Percentiles rank a stretch among this genome's conserved stretches.
These are phyloP conservation scores for Sergeia podlipaevii DNA, from an alignment of 208 protist genomes.

Conservation along the genomic window DNA sequence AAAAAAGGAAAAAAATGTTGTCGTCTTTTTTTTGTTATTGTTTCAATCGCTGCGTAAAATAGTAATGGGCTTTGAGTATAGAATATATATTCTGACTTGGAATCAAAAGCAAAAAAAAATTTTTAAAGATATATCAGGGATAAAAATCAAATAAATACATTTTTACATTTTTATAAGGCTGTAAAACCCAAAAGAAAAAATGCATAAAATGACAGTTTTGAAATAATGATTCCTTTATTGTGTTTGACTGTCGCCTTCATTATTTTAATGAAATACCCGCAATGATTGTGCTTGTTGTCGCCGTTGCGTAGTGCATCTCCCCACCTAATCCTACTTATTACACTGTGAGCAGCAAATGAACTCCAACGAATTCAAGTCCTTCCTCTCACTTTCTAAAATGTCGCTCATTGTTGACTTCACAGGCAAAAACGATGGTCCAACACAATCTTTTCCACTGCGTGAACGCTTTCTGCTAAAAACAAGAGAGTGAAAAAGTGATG, in stretches of 20 bases:
- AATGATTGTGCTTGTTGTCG: neutral
- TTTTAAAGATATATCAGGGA: neutral
- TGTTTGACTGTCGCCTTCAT: neutral
- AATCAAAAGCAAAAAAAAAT: too few relatives aligned
- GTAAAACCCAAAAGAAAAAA: slow-evolving; percentile 5
- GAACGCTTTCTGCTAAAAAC: slow-evolving; percentile 1
- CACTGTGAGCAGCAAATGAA: neutral
- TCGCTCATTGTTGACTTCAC: slow-evolving; percentile 8
- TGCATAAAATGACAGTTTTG: neutral
- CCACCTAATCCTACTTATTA: neutral
- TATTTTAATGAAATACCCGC: neutral
- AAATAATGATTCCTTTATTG: neutral
- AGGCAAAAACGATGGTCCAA: slow-evolving; percentile 12
- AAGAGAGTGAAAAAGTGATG: neutral
- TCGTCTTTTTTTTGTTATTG: neutral
- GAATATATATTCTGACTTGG: too few relatives aligned
- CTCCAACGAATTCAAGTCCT: slow-evolving; percentile 1
- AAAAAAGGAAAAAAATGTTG: neutral
- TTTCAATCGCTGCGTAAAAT: too few relatives aligned
- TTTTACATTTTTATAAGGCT: slow-evolving; percentile 3
- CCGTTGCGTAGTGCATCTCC: neutral
- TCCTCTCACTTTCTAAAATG: neutral
- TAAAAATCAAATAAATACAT: neutral
- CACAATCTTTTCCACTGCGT: neutral
- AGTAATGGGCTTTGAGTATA: too few relatives aligned